Percentiles rank a stretch among this genome's conserved stretches.
These are phyloP conservation scores for Penicillium sp. DNA, from an alignment of 2,329 filamentous ascomycete species.

Conservation along the genomic window DNA sequence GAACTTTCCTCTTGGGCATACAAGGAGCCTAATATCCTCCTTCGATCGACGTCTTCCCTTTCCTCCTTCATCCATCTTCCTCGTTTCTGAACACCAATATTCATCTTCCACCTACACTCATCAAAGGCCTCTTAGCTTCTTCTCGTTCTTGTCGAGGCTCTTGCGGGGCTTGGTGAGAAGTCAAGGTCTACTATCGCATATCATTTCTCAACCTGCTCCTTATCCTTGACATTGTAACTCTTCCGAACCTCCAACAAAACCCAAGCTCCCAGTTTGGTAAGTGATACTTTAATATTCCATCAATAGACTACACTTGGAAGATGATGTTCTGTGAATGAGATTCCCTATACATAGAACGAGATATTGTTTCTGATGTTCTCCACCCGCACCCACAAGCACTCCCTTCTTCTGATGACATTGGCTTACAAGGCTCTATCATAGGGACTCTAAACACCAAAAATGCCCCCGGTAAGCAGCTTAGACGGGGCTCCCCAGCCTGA, in stretches of 20 bases:
- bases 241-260: not conserved
- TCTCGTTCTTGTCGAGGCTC: not conserved
- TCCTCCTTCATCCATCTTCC: not conserved
- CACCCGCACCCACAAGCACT: not conserved
- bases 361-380: not conserved
- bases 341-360: not conserved
- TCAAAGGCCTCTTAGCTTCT: not conserved
- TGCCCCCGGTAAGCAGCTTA: not conserved
- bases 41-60: not conserved
- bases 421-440: not conserved
- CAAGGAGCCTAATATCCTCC: slow-evolving; percentile 31
- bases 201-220: not conserved
- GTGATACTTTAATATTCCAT: not conserved
- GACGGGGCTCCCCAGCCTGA: not conserved
- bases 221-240: not conserved
- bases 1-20: not conserved
- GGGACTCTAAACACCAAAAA: not conserved
- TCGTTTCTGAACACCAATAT: not conserved
- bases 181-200: not conserved
- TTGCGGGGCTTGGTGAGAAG: not conserved
- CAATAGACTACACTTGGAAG: not conserved
- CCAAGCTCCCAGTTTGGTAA: not conserved
- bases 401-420: no score
- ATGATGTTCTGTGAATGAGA: not conserved
- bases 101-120: not conserved